Evolutionary conservation across 805 yeast species (phyloP).

Genomic region (Komagataella ulmi): DNA sequence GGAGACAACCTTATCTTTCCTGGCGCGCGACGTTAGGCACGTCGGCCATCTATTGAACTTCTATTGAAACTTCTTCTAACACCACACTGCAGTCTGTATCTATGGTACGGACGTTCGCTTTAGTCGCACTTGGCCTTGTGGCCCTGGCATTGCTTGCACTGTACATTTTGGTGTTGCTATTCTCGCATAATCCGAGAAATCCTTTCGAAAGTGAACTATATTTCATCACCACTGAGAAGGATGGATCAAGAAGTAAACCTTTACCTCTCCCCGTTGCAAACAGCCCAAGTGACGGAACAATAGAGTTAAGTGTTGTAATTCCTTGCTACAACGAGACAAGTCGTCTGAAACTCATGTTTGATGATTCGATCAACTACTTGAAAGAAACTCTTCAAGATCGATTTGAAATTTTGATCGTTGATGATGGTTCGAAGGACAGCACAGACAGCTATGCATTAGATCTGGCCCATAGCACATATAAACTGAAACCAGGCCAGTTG

Average conservation of each 20-base stretch:
- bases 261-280: slow-evolving; percentile 22
- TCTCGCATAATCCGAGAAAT: slow-evolving; percentile 54
- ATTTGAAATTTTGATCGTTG: slow-evolving; percentile 78
- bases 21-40: neutral
- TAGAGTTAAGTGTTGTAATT: slow-evolving; percentile 64
- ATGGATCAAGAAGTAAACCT: slow-evolving; percentile 6
- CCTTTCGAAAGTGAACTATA: slow-evolving; percentile 38
- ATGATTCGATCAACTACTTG: slow-evolving; percentile 51
- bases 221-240: slow-evolving; percentile 31
- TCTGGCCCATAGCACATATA: slow-evolving; percentile 37
- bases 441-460: slow-evolving; percentile 61
- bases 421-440: slow-evolving; percentile 82
- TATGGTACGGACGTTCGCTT: neutral
- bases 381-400: slow-evolving; percentile 16
- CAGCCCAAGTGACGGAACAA: slow-evolving; percentile 19
- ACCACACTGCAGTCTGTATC: neutral
- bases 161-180: slow-evolving; percentile 26
- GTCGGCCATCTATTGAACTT: neutral
- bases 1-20: neutral
- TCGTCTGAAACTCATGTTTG: slow-evolving; percentile 59
- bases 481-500: slow-evolving; percentile 41
- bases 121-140: neutral
- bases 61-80: neutral
- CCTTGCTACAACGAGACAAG: slow-evolving; percentile 89
- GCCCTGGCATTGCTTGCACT: neutral